These are phyloP conservation scores for Penicillium sp. DNA, from an alignment of 2,329 filamentous ascomycete species.

Conservation along the genomic window DNA sequence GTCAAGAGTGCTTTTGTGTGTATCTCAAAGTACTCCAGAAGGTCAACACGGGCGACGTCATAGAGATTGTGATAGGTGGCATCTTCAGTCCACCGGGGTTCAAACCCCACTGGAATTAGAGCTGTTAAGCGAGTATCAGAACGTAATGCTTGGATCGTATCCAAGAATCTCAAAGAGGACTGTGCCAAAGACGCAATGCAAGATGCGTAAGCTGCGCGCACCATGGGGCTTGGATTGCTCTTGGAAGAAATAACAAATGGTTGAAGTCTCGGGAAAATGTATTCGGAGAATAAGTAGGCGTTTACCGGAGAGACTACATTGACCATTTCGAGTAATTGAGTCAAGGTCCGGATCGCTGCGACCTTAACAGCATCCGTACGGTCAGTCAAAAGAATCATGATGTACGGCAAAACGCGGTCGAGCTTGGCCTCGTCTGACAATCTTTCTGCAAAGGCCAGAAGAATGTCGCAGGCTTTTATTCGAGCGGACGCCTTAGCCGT, in stretches of 20 bases:
- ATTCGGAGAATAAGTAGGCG: conserved; percentile 65
- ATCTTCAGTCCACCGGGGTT: conserved; percentile 67
- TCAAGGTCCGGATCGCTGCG: conserved; percentile 78
- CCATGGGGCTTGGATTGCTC: conserved; percentile 62
- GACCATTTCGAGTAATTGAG: conserved; percentile 83
- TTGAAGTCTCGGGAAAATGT: conserved; percentile 60
- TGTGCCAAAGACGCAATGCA: conserved; percentile 85
- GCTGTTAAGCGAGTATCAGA: conserved; percentile 78
- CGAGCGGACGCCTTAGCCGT: conserved; percentile 85
- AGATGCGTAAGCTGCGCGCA: conserved; percentile 88
- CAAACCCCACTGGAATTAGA: conserved; percentile 69
- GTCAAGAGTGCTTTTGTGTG: conserved; percentile 90
- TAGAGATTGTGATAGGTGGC: conserved; percentile 76
- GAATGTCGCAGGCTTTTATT: conserved; percentile 82
- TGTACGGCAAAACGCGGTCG: conserved; percentile 85
- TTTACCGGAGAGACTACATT: conserved; percentile 77
- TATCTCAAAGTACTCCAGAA: conserved; percentile 77
- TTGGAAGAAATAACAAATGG: conserved; percentile 54
- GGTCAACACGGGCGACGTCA: conserved; percentile 77
- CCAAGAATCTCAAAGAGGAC: conserved; percentile 79
- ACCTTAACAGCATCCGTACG: conserved; percentile 80
- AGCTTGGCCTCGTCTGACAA: conserved; percentile 94
- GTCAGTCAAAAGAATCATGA: conserved; percentile 79
- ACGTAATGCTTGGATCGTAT: conserved; percentile 83
- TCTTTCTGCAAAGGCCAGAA: conserved; percentile 86